Evolutionary conservation across 192 early-diverging fungal genomes (phyloP), one percentile per base, ranked within the genome.

Genomic region (Linnemannia schmuckeri): DNA sequence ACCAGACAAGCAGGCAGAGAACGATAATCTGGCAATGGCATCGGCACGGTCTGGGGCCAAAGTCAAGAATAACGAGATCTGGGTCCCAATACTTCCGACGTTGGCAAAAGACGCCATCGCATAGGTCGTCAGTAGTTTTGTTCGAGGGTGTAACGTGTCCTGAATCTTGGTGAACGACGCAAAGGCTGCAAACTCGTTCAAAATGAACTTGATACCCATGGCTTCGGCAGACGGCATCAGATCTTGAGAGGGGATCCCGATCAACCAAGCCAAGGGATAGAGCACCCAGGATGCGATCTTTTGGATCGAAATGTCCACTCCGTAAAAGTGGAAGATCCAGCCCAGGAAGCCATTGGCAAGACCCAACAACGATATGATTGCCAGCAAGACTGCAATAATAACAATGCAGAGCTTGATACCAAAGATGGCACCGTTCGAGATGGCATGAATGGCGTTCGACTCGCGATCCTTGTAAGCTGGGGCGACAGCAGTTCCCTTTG

Each of bases 151-250:
- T 61, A 95, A 82, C 49, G 63, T 49, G 37, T 88, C 88, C 76
- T 88, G 86, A 12, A 88, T 52, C 22, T 54, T n/a, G 17, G 81
- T 87, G 20, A 95, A 82, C 52, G 66, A 61, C 3, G 76, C 33
- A 90, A 95, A 97, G 4, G 97, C 97, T n/a, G 93, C 94, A 86
- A 97, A 96, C 90, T 97, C 97, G 89, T 97, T 97, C 57, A 93
- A 87, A 75, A 95, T 88, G 66, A 96, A 91, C 90, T 97, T 97
- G 61, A 91, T 92, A 27, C 93, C 77, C 77, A 79, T 79, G 4
- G 77, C 77, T 12, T 79, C 70, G 0, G 77, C 77, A 41, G 69
- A 2, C 0, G 47, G 9, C 77, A 72, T 70, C 69, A 90, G 47
- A 72, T 90, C 89, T 17, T 80, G 74, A 66, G 55, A 82, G 9